Evolutionary conservation across 2,329 filamentous ascomycete genomes (phyloP).

Genomic region (Knoxdaviesia proteae): DNA sequence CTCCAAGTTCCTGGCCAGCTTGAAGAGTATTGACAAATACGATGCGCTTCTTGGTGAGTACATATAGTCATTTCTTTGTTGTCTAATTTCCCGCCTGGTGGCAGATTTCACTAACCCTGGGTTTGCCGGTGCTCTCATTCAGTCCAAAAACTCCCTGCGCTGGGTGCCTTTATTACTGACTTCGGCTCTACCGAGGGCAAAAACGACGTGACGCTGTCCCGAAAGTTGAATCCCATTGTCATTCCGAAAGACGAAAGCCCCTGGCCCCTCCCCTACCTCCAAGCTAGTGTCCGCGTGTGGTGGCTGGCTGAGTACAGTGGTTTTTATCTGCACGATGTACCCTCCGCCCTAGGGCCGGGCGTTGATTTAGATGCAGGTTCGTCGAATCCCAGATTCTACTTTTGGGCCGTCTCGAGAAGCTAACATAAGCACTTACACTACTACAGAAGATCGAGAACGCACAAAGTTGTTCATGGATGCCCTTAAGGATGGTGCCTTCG

Average conservation of each 20-base stretch:
- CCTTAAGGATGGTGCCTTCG: slow-evolving; percentile 74
- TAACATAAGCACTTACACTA: slow-evolving; percentile 6
- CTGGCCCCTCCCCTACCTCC: slow-evolving; percentile 57
- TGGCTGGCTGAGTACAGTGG: slow-evolving; percentile 91
- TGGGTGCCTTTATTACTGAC: slow-evolving; percentile 55
- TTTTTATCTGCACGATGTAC: slow-evolving; percentile 59
- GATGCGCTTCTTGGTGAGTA: slow-evolving; percentile 36
- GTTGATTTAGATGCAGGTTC: slow-evolving; percentile 40
- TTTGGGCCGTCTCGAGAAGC: too few species aligned
- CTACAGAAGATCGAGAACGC: slow-evolving; percentile 46
- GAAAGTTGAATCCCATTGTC: slow-evolving; percentile 47
- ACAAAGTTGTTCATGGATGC: slow-evolving; percentile 55
- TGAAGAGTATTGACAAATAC: slow-evolving; percentile 57
- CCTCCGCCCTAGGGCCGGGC: slow-evolving; percentile 31
- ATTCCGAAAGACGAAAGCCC: slow-evolving; percentile 44
- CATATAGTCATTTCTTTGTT: slow-evolving; percentile 1
- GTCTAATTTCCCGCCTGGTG: too few species aligned
- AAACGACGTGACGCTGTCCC: slow-evolving; percentile 44
- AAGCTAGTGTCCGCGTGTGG: slow-evolving; percentile 59
- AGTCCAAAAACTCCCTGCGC: slow-evolving; percentile 65
- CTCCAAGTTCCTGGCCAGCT: slow-evolving; percentile 41
- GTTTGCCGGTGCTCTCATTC: background rate
- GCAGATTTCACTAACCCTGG: slow-evolving; percentile 3
- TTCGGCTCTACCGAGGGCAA: slow-evolving; percentile 62
- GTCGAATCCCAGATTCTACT: slow-evolving; percentile 1